A percentile compares a stretch with the other conserved stretches of the same genome.
These are phyloP conservation scores for Populus hybrid DNA, from an alignment of 441 rosid species.

Conservation along the genomic window DNA sequence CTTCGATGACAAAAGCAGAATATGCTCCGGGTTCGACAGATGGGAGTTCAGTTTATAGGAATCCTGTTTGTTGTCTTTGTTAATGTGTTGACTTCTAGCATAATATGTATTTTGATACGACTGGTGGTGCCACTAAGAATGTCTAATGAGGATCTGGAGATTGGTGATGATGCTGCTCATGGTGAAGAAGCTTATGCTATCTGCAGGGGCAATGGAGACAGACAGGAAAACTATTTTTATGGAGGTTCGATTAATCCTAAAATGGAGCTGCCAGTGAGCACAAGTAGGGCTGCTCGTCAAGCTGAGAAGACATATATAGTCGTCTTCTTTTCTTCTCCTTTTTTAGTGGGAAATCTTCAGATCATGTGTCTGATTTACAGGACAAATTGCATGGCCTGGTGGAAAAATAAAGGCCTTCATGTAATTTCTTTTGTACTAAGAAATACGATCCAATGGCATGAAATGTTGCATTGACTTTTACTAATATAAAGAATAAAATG, in stretches of 20 bases:
- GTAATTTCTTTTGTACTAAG: not conserved
- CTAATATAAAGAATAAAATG: too few species aligned
- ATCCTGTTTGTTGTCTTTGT: conserved; percentile 25
- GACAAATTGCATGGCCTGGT: not conserved
- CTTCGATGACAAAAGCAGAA: conserved; percentile 11
- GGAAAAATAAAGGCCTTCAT: not conserved
- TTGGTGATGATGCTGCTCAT: conserved; percentile 49
- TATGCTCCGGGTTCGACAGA: conserved; percentile 29
- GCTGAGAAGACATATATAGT: not conserved
- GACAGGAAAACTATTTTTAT: conserved; percentile 4
- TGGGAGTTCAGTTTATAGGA: conserved; percentile 43
- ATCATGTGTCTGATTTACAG: not conserved
- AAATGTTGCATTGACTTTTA: not conserved
- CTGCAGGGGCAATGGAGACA: conserved; percentile 31
- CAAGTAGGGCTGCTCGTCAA: not conserved
- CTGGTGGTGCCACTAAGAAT: conserved; percentile 40
- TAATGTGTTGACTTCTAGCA: conserved; percentile 35
- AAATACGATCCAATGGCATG: not conserved
- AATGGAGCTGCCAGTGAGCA: not conserved
- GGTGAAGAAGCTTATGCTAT: conserved; percentile 52
- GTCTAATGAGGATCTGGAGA: conserved; percentile 45
- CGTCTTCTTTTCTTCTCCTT: not conserved
- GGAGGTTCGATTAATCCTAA: not conserved
- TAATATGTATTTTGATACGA: conserved; percentile 34
- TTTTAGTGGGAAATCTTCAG: not conserved